Evolutionary conservation across 2,329 filamentous ascomycete species (phyloP).

Genomic region (Fusarium nygamai): DNA sequence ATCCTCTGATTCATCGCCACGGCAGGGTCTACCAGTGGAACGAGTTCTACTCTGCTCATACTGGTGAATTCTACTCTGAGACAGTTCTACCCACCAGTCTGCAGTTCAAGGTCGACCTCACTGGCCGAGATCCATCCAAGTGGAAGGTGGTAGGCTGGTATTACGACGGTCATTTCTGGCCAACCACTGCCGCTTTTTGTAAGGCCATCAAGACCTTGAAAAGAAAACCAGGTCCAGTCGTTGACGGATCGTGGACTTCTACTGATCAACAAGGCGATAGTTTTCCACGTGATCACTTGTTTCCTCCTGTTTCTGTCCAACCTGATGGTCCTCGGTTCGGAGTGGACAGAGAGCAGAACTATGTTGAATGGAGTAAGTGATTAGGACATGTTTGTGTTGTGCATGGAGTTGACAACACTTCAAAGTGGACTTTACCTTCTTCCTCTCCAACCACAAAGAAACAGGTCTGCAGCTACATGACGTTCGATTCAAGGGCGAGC

Average conservation of each 20-base stretch:
- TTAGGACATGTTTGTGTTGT: too few species aligned
- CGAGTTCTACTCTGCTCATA: conserved; percentile 54
- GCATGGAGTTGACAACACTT: too few species aligned
- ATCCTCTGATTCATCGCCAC: conserved; percentile 50
- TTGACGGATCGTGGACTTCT: conserved; percentile 20
- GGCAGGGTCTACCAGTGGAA: conserved; percentile 59
- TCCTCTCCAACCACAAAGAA: conserved; percentile 59
- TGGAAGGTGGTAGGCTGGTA: conserved; percentile 64
- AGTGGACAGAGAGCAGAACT: conserved; percentile 23
- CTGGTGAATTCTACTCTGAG: conserved; percentile 50
- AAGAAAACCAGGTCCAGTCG: not conserved
- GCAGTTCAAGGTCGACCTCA: conserved; percentile 58
- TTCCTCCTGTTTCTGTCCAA: conserved; percentile 13
- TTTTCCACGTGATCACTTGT: conserved; percentile 2
- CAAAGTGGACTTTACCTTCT: conserved; percentile 57
- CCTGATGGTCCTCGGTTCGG: conserved; percentile 14
- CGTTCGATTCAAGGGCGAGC: conserved; percentile 63
- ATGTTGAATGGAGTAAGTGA: conserved; percentile 31
- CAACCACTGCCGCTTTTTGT: conserved; percentile 53
- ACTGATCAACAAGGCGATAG: conserved; percentile 12
- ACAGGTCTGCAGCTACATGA: conserved; percentile 61
- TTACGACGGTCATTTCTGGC: conserved; percentile 64
- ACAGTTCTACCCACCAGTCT: conserved; percentile 58
- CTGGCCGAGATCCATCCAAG: conserved; percentile 58
- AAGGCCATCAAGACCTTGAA: not conserved